These are phyloP conservation scores for Helianthus annuus DNA, from an alignment of 129 eudicot genomes.

Conservation along the genomic window HanXRQr2.0-SUNRISE NC_035444.2:65639517-65640016, in stretches of 20 bases:
- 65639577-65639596: not conserved
- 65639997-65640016: not conserved
- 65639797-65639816: not conserved
- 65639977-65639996: not conserved
- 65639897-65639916: not conserved
- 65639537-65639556: constrained; percentile 96
- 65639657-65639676: not conserved
- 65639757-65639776: not conserved
- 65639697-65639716: not conserved
- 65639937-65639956: no score
- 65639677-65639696: not conserved
- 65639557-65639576: constrained; percentile 46
- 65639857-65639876: not conserved
- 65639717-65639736: not conserved
- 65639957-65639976: no score
- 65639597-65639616: not conserved
- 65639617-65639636: not conserved
- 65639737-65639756: constrained; percentile 10
- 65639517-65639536: constrained; percentile 90
- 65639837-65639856: not conserved
- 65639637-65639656: not conserved
- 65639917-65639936: no score
- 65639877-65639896: not conserved
- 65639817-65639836: not conserved
- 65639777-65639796: not conserved